phyloP scores from a whole-genome alignment of 352 stramenopile genomes.

The Globisporangium cylindrosporum region DNA sequence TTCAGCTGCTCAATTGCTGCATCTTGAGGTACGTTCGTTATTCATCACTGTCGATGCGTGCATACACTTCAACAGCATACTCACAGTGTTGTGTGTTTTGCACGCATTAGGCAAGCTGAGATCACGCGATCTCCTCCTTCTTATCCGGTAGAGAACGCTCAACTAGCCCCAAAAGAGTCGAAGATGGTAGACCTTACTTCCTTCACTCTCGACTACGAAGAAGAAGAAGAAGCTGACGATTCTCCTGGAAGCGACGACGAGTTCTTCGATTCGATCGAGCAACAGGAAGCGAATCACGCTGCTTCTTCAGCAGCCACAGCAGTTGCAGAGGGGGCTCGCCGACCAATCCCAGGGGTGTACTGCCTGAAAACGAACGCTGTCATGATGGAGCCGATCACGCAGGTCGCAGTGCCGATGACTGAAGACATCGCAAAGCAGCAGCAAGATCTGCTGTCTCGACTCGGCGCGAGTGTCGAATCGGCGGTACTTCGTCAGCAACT shows the following conservation, averaged over 20 bases:
- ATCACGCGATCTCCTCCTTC: slow-evolving; percentile 10
- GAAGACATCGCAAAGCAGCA: slow-evolving; percentile 79
- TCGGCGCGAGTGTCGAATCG: slow-evolving; percentile 62
- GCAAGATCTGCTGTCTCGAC: slow-evolving; percentile 65
- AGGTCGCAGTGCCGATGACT: slow-evolving; percentile 65
- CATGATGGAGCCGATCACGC: slow-evolving; percentile 67
- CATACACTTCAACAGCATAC: background rate
- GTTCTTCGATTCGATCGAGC: slow-evolving; percentile 79
- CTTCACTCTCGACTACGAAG: slow-evolving; percentile 30
- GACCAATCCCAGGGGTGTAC: slow-evolving; percentile 29
- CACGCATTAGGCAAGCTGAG: slow-evolving; percentile 25
- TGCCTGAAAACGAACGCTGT: slow-evolving; percentile 45
- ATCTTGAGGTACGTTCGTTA: slow-evolving; percentile 46
- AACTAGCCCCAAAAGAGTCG: background rate
- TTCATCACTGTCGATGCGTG: background rate
- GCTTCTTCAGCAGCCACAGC: slow-evolving; percentile 12
- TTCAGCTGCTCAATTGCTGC: slow-evolving; percentile 78
- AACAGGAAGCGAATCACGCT: slow-evolving; percentile 26
- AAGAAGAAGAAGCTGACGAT: slow-evolving; percentile 29
- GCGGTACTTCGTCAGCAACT: slow-evolving; percentile 72
- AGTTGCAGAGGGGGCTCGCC: slow-evolving; percentile 31
- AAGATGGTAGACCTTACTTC: slow-evolving; percentile 29
- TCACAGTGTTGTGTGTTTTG: slow-evolving; percentile 2
- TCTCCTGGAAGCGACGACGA: slow-evolving; percentile 64
- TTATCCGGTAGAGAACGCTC: background rate